Evolutionary conservation across 805 yeast genomes (phyloP), one percentile per base, ranked within the genome.

Genomic region (Starmerella sp.): DNA sequence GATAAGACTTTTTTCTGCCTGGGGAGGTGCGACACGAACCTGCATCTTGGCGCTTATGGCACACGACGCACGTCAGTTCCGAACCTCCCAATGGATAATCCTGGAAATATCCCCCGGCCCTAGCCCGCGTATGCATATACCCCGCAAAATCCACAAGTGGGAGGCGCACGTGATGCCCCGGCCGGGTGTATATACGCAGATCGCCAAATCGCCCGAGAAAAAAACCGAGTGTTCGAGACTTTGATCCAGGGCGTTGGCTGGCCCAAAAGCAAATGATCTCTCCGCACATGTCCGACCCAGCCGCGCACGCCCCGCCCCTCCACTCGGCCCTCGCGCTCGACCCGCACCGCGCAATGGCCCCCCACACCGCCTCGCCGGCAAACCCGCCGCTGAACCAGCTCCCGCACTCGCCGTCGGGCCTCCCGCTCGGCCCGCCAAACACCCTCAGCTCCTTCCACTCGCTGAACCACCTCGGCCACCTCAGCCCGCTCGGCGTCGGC

Each of bases 61-160:
- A 17, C 32, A 11, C 15, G 34, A 17, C 46, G n/a, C 34, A 39
- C 46, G 22, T 15, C 5, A 28, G 45, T 30, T 43, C 47, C 47
- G 47, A 43, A 43, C 47, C 47, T 43, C 47, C 47, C 47, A 43
- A 43, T 30, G 36, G 47, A 43, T 43, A 43, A 43, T 43, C 47
- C 47, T 17, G 32, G 22, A 43, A 43, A 43, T n/a, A 22, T 14
- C 11, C 15, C 35, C 11, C 36, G 5, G 22, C 15, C 47, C 36
- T 43, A 42, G 28, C 47, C 47, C 35, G 5, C 22, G 28, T n/a
- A 43, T 31, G 47, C 47, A 43, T 29, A 30, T 43, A 43, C 47
- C 47, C 47, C 47, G 47, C 47, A 43, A 43, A 30, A 43, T 30
- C 11, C 32, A 15, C 43, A 39, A 39, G 29, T 39, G n/a, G n/a